Conservation (phyloP, 768 basidiomycete species). For the Termitomyces sp. region DNA sequence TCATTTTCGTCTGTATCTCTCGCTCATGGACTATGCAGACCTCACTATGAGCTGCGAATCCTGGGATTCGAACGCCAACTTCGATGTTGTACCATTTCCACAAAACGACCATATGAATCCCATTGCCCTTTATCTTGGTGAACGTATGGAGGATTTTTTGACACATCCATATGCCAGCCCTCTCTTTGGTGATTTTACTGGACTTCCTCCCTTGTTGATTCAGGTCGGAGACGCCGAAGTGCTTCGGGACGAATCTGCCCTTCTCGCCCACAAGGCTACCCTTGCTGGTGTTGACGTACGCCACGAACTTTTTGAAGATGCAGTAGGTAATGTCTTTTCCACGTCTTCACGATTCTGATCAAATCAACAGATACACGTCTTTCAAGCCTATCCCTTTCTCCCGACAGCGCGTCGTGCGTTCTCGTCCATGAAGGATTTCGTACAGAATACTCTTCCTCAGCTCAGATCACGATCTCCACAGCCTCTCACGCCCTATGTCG, state of each 20-base stretch:
- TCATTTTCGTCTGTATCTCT: not conserved
- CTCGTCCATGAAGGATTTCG: constrained; percentile 65
- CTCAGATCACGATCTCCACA: constrained; percentile 46
- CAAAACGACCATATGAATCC: constrained; percentile 87
- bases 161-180: constrained; percentile 97
- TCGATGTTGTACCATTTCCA: constrained; percentile 76
- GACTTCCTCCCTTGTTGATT: constrained; percentile 85
- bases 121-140: constrained; percentile 90
- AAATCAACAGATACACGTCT: constrained; percentile 71
- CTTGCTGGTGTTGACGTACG: constrained; percentile 80
- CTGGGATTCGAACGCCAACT: constrained; percentile 93
- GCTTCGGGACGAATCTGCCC: constrained; percentile 86
- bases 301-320: constrained; percentile 90
- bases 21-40: constrained; percentile 40
- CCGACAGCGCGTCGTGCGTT: constrained; percentile 62
- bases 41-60: constrained; percentile 96
- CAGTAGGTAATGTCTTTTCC: constrained; percentile 42
- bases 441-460: constrained; percentile 52
- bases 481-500: constrained; percentile 47
- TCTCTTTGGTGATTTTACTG: constrained; percentile 83
- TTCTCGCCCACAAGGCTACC: constrained; percentile 91
- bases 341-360: constrained; percentile 4
- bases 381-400: constrained; percentile 84
- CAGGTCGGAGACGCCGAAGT: constrained; percentile 95
- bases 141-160: constrained; percentile 70